Conservation (phyloP, 2,329 filamentous ascomycete genomes). For the Diaporthe longicolla region DNA sequence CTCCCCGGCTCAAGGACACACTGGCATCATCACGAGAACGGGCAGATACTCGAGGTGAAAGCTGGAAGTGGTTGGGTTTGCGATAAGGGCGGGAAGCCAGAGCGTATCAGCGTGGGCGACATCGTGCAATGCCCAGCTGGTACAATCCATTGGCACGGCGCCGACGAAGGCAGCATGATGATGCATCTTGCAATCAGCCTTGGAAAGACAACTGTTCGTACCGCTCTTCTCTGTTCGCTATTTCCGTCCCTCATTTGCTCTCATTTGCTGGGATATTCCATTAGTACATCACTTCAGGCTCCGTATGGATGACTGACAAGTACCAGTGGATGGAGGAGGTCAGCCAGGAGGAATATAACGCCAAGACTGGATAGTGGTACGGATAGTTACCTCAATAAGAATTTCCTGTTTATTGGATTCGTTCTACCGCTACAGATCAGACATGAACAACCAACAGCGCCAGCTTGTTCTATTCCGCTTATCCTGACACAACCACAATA, state of each 20-base stretch:
- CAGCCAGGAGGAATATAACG: conserved; percentile 53
- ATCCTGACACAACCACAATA: too few species aligned
- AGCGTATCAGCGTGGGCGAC: conserved; percentile 56
- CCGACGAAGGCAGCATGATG: conserved; percentile 56
- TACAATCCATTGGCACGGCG: conserved; percentile 61
- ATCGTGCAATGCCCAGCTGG: conserved; percentile 56
- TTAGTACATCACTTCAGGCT: background rate
- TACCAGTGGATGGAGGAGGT: conserved; percentile 53
- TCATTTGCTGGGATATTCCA: background rate
- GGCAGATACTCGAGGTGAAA: conserved; percentile 58
- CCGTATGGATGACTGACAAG: background rate
- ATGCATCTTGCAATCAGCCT: conserved; percentile 55
- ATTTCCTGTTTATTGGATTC: background rate
- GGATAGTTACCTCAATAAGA: background rate
- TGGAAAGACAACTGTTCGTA: conserved; percentile 50
- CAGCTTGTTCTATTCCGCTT: too few species aligned
- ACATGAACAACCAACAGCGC: background rate
- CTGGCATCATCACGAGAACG: conserved; percentile 61
- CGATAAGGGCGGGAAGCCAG: conserved; percentile 55
- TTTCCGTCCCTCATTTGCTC: background rate
- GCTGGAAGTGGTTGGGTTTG: conserved; percentile 59
- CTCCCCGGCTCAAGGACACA: conserved; percentile 59
- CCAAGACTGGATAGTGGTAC: conserved; percentile 9
- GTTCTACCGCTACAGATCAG: background rate
- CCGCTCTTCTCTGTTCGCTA: background rate